Evolutionary conservation across 805 yeast species (phyloP), one percentile per base, ranked within the genome.

Genomic region (Kazachstania taianensis): DNA sequence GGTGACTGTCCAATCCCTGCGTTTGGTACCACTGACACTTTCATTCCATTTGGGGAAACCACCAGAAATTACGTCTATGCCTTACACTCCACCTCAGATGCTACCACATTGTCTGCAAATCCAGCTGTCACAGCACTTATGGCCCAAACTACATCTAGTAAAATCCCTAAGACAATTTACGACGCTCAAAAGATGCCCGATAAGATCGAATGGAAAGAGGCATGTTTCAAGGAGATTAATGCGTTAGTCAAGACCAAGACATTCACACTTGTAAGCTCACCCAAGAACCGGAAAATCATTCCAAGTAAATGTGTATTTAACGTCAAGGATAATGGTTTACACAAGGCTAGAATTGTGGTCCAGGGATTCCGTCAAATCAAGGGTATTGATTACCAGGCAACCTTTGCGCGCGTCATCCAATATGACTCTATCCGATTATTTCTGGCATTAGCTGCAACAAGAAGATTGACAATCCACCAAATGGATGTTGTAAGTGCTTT

Each of bases 241-340:
- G 40, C 46, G 4, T 35, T 44, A 7, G 6, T 6, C 5, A 28
- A 28, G 3, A 35, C 41, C n/a, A 10, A 30, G 4, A n/a, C 25
- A 8, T 22, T 22, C 12, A 12, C 8, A 8, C 10, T 8, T 8
- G 25, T 22, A 8, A 8, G 10, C 8, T 22, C 12, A 22, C 25
- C 25, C 12, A 12, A 8, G 10, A 12, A 12, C 12, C 25, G 12
- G 12, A 22, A 22, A 22, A 12, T 12, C 12, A 22, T 22, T 12
- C 25, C 25, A 22, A 22, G 10, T 8, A 8, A 12, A 8, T 22
- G 25, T 8, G 25, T 22, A 8, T 22, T 22, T 22, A 12, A 22
- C 25, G 12, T 22, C 12, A 22, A 22, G 12, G 25, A 22, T n/a
- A n/a, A n/a, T n/a, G n/a, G n/a, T n/a, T n/a, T n/a, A n/a, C n/a